Percentiles rank a stretch among this genome's conserved stretches.
These are phyloP conservation scores for Paraphysoderma sedebokerense DNA, from an alignment of 371 early-diverging fungal species.

Conservation along the genomic window DNA sequence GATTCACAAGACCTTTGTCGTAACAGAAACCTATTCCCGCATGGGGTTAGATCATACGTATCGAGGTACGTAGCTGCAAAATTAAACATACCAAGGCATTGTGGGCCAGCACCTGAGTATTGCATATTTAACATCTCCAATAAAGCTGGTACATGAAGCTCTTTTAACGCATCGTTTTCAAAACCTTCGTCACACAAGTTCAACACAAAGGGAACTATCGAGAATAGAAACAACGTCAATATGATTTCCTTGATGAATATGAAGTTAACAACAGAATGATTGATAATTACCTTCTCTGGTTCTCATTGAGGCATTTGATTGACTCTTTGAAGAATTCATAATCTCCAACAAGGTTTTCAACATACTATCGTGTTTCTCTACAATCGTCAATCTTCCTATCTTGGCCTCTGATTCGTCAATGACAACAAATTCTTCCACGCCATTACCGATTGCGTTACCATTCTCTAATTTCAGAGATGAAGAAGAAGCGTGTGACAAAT, in stretches of 20 bases:
- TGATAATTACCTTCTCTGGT: neutral
- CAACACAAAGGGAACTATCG: slow-evolving; percentile 17
- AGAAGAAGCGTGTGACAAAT: slow-evolving; percentile 1
- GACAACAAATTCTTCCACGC: too few relatives aligned
- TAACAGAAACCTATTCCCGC: slow-evolving; percentile 29
- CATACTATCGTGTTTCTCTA: neutral
- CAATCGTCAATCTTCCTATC: too few relatives aligned
- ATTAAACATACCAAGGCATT: too few relatives aligned
- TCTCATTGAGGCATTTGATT: neutral
- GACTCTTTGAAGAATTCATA: neutral
- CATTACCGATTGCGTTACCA: too few relatives aligned
- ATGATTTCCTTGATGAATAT: too few relatives aligned
- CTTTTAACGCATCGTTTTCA: slow-evolving; percentile 27
- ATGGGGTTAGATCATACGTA: too few relatives aligned
- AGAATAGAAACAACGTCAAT: too few relatives aligned
- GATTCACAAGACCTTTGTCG: slow-evolving; percentile 35
- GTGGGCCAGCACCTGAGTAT: slow-evolving; percentile 33
- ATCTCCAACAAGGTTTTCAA: neutral
- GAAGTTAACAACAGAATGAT: too few relatives aligned
- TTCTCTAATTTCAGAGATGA: too few relatives aligned
- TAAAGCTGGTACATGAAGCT: slow-evolving; percentile 31
- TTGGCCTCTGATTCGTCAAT: too few relatives aligned
- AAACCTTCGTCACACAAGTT: slow-evolving; percentile 41
- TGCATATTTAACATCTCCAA: slow-evolving; percentile 24
- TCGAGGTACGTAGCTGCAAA: too few relatives aligned